Evolutionary conservation across 495 filamentous ascomycete species (phyloP).

Genomic region (Neurospora sp.): DNA sequence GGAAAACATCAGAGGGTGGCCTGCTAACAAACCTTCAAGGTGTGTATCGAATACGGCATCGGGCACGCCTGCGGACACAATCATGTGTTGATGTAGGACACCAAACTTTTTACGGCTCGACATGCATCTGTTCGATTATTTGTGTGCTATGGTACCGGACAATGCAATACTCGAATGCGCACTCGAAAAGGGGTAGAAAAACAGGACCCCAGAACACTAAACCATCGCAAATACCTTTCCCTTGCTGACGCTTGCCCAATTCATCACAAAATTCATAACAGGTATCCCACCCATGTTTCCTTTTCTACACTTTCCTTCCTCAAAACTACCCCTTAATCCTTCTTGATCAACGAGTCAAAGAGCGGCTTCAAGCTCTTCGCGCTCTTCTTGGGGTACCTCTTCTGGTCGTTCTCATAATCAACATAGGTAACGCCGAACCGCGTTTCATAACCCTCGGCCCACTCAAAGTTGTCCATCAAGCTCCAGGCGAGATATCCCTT

Average conservation of each 20-base stretch:
- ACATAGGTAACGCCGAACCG: conserved; percentile 71
- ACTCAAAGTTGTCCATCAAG: conserved; percentile 64
- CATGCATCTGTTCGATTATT: not conserved
- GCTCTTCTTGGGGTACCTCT: conserved; percentile 70
- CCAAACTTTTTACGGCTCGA: not conserved
- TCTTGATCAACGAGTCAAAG: conserved; percentile 48
- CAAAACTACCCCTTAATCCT: conserved; percentile 17
- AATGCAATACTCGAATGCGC: not conserved
- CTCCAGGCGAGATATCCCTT: conserved; percentile 62
- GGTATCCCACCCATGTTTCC: conserved; percentile 1
- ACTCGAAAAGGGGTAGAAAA: not conserved
- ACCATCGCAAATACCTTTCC: not conserved
- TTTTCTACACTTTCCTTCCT: not conserved
- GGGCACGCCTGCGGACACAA: not conserved
- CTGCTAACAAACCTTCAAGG: not conserved
- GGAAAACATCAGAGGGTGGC: not conserved
- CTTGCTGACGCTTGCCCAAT: not conserved
- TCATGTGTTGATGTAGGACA: no score
- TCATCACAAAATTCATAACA: not conserved
- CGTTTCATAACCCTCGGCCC: conserved; percentile 77
- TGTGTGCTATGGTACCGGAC: not conserved
- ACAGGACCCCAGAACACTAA: not conserved
- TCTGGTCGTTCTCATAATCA: conserved; percentile 64
- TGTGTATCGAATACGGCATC: not conserved
- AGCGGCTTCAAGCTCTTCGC: conserved; percentile 54